A percentile compares a stretch with the other conserved stretches of the same genome.
Evolutionary conservation across 2,329 filamentous ascomycete species (phyloP).

Genomic region (Eurotiales sp.): DNA sequence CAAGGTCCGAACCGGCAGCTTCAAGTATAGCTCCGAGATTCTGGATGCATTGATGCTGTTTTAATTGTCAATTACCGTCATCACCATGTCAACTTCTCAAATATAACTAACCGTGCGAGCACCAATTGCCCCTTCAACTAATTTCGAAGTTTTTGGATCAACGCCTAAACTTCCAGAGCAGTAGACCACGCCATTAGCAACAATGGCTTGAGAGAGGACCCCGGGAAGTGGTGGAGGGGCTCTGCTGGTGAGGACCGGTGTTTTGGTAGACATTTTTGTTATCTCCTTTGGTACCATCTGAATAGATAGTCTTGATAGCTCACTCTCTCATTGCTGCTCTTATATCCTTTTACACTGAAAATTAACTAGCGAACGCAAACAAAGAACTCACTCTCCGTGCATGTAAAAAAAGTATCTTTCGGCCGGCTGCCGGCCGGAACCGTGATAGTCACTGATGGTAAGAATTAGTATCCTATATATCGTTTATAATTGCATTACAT

Average conservation of each 20-base stretch:
- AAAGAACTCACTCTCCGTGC: no score
- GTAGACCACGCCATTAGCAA: conserved; percentile 65
- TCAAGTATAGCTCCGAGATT: conserved; percentile 46
- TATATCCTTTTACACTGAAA: no score
- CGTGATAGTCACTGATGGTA: no score
- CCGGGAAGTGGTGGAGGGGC: conserved; percentile 50
- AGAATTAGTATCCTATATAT: no score
- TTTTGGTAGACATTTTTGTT: conserved; percentile 32
- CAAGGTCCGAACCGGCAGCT: conserved; percentile 54
- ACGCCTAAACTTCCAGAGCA: conserved; percentile 62
- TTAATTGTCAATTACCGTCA: neutral
- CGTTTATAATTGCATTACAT: no score
- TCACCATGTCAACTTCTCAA: neutral
- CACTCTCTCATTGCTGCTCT: no score
- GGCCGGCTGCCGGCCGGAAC: no score
- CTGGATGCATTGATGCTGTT: conserved; percentile 52
- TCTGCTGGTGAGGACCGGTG: conserved; percentile 44
- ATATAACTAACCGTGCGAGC: conserved; percentile 46
- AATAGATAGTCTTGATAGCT: no score
- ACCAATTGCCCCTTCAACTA: conserved; percentile 56
- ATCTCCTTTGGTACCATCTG: neutral
- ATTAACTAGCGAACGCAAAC: no score
- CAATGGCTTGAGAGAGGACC: conserved; percentile 58
- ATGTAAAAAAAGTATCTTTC: no score
- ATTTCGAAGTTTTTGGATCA: conserved; percentile 50